Conservation (phyloP, 164 flowering plant species). For the Berberis thunbergii region DNA sequence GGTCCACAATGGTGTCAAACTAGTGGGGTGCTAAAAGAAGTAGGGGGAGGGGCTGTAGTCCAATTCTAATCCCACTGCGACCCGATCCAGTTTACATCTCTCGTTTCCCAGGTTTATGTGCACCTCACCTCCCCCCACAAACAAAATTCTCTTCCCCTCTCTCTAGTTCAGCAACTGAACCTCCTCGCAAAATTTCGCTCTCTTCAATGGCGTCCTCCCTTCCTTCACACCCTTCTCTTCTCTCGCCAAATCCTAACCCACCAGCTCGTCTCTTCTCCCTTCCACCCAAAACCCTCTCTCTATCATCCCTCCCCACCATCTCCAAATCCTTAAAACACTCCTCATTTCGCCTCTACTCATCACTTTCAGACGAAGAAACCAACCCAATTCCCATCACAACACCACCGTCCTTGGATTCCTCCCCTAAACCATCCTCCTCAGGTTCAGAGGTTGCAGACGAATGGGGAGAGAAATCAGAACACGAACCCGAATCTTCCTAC, state of each 20-base stretch:
- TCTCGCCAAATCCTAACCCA: constrained; percentile 11
- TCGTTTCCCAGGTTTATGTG: no score
- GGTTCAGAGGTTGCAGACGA: constrained; percentile 21
- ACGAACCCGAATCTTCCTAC: constrained; percentile 25
- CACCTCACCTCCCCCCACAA: not conserved
- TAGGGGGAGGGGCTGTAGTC: no score
- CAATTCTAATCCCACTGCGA: no score
- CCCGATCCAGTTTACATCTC: no score
- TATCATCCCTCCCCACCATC: not conserved
- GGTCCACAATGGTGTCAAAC: no score
- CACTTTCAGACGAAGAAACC: constrained; percentile 4
- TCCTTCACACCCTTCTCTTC: constrained; percentile 14
- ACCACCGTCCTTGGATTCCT: not conserved
- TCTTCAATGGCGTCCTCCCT: constrained; percentile 19
- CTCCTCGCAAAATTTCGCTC: no score
- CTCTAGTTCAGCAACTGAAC: not conserved
- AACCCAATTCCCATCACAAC: no score
- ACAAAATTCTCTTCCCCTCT: not conserved
- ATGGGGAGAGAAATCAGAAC: constrained; percentile 66
- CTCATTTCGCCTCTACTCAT: constrained; percentile 10
- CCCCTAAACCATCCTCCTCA: not conserved
- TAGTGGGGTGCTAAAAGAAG: no score
- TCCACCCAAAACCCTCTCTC: not conserved
- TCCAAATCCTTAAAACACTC: constrained; percentile 4
- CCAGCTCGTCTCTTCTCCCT: not conserved